Base-by-base conservation (phyloP, 2,329 filamentous ascomycete genomes). In the Penicillium frequentans region DNA sequence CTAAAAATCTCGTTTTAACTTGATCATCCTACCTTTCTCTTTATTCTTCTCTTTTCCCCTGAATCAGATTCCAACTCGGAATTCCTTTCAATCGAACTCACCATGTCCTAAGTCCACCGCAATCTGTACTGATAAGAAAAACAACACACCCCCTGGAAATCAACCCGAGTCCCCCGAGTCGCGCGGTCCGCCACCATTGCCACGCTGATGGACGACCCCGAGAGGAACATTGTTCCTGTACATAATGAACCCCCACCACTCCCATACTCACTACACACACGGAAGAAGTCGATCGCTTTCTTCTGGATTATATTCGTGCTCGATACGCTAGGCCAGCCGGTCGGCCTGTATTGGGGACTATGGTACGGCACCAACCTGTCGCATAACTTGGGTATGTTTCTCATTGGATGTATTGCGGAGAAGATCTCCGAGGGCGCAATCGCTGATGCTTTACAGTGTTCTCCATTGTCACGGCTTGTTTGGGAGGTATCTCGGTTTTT, bases 281-380 rank as follows among this genome's bases (percentile, higher is more conserved):
- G 84, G 45, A 84, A 84, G 66, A 81, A 79, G 70, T 75, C 79
- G 33, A 85, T 87, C 59, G 73, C 78, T 37, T 72, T 83, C 59
- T 87, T 87, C 73, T 87, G 84, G 84, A 74, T 74, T 0, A 68
- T 87, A 42, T 84, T 86, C 55, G 67, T 86, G 23, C 65, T 86
- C 56, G 85, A 87, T 71, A 83, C 81, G 50, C 75, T 85, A 57
- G 80, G 76, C 55, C 82, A 85, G 71, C 85, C 85, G 19, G 77
- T 87, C 57, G 79, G 77, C 3, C 75, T 87, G 2, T 87, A 87
- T 72, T 87, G 84, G 74, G 77, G 80, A 49, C 74, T 87, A 37
- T 86, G 82, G 82, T 86, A 86, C 61, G 78, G 77, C 60, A 82
- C 83, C 10, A 73, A 76, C 59, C 67, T 86, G 31, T 74, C 73